Base-by-base conservation (phyloP, 352 stramenopile genomes). In the Globisporangium recalcitrans region DNA sequence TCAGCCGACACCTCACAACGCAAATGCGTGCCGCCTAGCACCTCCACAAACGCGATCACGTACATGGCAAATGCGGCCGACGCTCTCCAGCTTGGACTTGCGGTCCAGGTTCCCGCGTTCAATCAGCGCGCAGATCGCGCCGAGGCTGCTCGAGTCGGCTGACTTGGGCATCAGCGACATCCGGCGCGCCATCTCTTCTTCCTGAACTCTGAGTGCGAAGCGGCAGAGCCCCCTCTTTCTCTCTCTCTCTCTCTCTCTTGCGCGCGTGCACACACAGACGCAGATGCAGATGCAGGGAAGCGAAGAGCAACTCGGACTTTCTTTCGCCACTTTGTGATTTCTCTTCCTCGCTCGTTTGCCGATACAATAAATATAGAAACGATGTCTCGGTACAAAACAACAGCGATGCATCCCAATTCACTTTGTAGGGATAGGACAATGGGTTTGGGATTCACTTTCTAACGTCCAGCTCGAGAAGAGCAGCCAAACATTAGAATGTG, bases 11-110 rank as follows among this genome's bases (percentile, higher is more conserved):
- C n/a, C n/a, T n/a, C n/a, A n/a, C n/a, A n/a, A n/a, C n/a, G n/a
- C n/a, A n/a, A n/a, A n/a, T n/a, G n/a, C n/a, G n/a, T n/a, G n/a
- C n/a, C n/a, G n/a, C n/a, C n/a, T n/a, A n/a, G n/a, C n/a, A n/a
- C n/a, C n/a, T n/a, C n/a, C n/a, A n/a, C n/a, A 22, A 44, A 27
- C 29, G 51, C 29, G 44, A 34, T 8, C 29, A 57, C 81, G 47
- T 77, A 90, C 82, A 71, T 93, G 85, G 65, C 82, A 93, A 49
- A 95, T 73, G 16, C 87, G 80, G 4, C 87, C 87, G 2, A 80
- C 89, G 51, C 85, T 93, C 63, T 95, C 87, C 26, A 95, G 80
- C 66, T 95, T 95, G 49, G 87, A 91, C 69, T 93, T 93, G 62
- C 87, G 82, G 60, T 95, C 87, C 49, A 95, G 63, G 21, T 77